Evolutionary conservation across 2,329 filamentous ascomycete genomes (phyloP), one percentile per base, ranked within the genome.

Genomic region (Cyphellophora attinorum): DNA sequence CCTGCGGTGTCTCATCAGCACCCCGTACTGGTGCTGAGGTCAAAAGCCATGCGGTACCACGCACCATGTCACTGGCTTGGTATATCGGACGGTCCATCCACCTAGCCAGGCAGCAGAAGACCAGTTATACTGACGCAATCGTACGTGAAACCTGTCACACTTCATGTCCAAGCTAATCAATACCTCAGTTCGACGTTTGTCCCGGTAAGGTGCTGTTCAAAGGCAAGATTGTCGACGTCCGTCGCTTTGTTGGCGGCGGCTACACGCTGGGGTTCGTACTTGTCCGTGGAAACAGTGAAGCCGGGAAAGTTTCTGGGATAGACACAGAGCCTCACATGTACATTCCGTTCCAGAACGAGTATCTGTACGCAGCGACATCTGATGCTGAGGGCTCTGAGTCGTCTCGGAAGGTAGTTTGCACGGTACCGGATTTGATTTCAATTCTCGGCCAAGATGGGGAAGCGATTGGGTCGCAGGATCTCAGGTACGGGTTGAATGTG

Each of bases 311-410:
- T 3, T 44, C 55, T 5, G 44, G 68, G 51, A 41, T 49, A 27
- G 11, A 51, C 18, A 18, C 31, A 10, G 31, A 33, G 18, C 27
- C 72, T 0, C 58, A 53, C 14, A 56, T 81, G 50, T 77, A 72
- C 50, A 76, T 83, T 31, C 77, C 78, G 0, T 82, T 82, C 61
- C 81, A 81, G 58, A 83, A 83, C 53, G 78, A 84, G 50, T 83
- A 82, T 47, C 39, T 49, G 6, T 52, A 47, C 19, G 50, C 46
- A 6, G 6, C 34, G 10, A 28, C 28, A 13, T 38, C 23, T 2
- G 21, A 15, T 17, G 15, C 27, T 4, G 12, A 30, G 10, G 41
- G 39, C 6, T 6, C 43, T 30, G 47, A 49, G 8, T 27, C 17
- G 3, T 27, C 52, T 28, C 17, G 6, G 15, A 39, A 31, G 29